A percentile compares a stretch with the other conserved stretches of the same genome.
These are phyloP conservation scores for Ogataea chonburiensis DNA, from an alignment of 805 yeast genomes.

Conservation along the genomic window DNA sequence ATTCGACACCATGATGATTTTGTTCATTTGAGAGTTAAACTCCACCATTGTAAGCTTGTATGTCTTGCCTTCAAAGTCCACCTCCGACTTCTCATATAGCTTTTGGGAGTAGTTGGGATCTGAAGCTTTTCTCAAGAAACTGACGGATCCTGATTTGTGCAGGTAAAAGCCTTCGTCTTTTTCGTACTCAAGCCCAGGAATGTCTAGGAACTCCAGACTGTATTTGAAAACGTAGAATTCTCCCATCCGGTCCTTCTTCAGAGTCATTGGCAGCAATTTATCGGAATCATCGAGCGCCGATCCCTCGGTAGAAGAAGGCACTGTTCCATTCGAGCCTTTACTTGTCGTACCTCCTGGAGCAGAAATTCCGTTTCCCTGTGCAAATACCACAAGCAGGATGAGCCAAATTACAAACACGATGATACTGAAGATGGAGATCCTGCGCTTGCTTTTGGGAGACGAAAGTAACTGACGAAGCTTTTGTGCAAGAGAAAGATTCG, in stretches of 20 bases:
- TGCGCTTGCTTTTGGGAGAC: conserved; percentile 22
- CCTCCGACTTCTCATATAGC: conserved; percentile 33
- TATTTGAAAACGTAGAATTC: conserved; percentile 28
- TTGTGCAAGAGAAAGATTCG: conserved; percentile 7
- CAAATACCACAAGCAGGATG: conserved; percentile 24
- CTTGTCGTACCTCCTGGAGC: background rate
- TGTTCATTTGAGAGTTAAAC: conserved; percentile 45
- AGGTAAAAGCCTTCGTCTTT: conserved; percentile 47
- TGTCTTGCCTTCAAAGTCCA: conserved; percentile 42
- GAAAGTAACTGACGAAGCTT: conserved; percentile 11
- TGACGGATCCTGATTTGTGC: conserved; percentile 15
- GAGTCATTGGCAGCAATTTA: conserved; percentile 20
- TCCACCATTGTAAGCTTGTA: conserved; percentile 41
- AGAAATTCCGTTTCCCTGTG: conserved; percentile 17
- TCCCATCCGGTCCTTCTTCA: conserved; percentile 33
- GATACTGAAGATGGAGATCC: conserved; percentile 15
- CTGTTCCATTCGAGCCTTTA: no score
- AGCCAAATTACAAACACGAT: conserved; percentile 30
- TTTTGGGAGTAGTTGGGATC: conserved; percentile 32
- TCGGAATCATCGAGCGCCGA: conserved; percentile 8
- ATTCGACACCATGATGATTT: conserved; percentile 58
- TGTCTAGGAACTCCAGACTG: conserved; percentile 27
- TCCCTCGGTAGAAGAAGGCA: background rate
- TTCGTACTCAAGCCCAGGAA: conserved; percentile 28
- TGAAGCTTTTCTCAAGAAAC: conserved; percentile 25